Conservation (phyloP, 164 flowering plant genomes). For the Vitis rotundifolia region DNA sequence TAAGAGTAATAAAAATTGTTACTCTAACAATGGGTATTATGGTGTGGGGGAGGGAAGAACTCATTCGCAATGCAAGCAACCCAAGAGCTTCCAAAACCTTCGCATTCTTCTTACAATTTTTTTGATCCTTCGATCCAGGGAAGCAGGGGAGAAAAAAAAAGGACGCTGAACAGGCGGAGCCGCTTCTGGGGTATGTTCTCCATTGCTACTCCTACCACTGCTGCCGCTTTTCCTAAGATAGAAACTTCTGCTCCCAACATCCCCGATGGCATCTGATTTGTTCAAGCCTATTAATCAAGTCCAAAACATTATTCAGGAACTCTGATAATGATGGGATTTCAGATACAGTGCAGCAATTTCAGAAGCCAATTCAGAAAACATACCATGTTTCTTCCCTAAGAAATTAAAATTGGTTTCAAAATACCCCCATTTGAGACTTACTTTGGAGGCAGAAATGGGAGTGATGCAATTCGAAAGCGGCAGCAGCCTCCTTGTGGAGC, state of each 20-base stretch:
- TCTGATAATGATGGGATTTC: no score
- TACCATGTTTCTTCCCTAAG: no score
- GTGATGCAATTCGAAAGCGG: slow-evolving; percentile 54
- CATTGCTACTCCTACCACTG: slow-evolving; percentile 7
- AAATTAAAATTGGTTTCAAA: neutral
- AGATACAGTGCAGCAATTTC: no score
- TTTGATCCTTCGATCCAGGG: slow-evolving; percentile 28
- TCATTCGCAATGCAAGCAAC: slow-evolving; percentile 33
- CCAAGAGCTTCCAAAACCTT: slow-evolving; percentile 50
- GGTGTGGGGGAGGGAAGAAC: neutral
- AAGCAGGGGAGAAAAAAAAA: slow-evolving; percentile 26
- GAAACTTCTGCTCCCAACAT: slow-evolving; percentile 72
- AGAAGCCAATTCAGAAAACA: no score
- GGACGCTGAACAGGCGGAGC: slow-evolving; percentile 13
- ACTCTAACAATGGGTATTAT: slow-evolving; percentile 1
- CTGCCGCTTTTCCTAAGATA: slow-evolving; percentile 54
- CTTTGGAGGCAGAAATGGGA: slow-evolving; percentile 88
- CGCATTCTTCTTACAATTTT: slow-evolving; percentile 51
- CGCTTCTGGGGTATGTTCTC: slow-evolving; percentile 6
- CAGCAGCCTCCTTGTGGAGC: slow-evolving; percentile 26
- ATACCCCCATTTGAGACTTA: slow-evolving; percentile 23
- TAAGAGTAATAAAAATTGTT: slow-evolving; percentile 4
- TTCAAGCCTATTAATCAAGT: slow-evolving; percentile 45
- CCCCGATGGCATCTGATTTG: slow-evolving; percentile 61
- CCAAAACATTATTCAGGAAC: no score